These are phyloP conservation scores for Heliamphora pulchella DNA, from an alignment of 179 eudicot genomes.

Conservation along the genomic window DNA sequence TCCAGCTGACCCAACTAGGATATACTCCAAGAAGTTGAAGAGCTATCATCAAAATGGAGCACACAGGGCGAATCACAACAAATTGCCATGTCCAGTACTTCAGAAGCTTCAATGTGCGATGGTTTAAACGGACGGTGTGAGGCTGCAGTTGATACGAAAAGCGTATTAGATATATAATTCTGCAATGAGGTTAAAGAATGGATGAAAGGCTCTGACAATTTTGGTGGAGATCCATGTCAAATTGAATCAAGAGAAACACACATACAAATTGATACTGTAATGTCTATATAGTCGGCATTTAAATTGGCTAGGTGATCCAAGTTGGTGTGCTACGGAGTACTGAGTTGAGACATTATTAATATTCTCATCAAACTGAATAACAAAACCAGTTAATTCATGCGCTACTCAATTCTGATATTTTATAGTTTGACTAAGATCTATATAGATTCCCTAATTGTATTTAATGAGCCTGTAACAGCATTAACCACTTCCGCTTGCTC, in stretches of 20 bases:
- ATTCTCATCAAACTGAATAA: not conserved
- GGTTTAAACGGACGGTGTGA: slow-evolving; percentile 57
- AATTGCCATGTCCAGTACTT: slow-evolving; percentile 93
- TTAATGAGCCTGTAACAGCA: not conserved
- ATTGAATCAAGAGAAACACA: not conserved
- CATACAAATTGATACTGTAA: not conserved
- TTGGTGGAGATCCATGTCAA: slow-evolving; percentile 5
- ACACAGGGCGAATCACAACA: slow-evolving; percentile 66
- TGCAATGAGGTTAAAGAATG: not conserved
- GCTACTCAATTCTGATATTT: not conserved
- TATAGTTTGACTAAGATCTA: not conserved
- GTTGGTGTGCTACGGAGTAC: not conserved
- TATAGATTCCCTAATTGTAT: not conserved
- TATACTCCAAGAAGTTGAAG: slow-evolving; percentile 57
- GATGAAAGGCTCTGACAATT: not conserved
- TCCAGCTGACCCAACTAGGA: slow-evolving; percentile 74
- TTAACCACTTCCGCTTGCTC: not conserved
- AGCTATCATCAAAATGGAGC: slow-evolving; percentile 67
- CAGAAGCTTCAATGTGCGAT: slow-evolving; percentile 53
- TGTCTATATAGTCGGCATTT: not conserved
- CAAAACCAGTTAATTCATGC: slow-evolving; percentile 4
- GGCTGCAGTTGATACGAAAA: slow-evolving; percentile 47
- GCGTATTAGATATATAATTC: not conserved
- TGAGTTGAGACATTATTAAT: not conserved
- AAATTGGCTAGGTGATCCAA: not conserved